Conservation (phyloP, 2,329 filamentous ascomycete species). For the Cadophora malorum region DNA sequence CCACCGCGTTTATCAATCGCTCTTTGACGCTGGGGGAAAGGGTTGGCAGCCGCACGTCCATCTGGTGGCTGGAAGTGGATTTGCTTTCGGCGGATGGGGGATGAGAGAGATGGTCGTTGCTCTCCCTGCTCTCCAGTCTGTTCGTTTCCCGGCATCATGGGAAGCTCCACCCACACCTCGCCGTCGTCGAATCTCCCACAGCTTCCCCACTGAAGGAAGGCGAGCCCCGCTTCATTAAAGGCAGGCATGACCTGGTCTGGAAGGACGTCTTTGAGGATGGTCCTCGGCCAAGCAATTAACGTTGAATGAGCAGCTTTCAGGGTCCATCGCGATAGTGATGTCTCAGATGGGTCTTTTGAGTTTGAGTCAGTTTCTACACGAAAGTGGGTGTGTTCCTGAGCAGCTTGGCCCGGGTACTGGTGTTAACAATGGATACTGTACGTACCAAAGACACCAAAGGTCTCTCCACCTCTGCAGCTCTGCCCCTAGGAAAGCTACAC, state of each 20-base stretch:
- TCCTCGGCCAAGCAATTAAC: background rate
- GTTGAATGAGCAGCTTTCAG: background rate
- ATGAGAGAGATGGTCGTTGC: constrained; percentile 1
- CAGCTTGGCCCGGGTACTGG: background rate
- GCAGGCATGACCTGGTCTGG: constrained; percentile 16
- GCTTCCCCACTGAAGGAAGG: constrained; percentile 17
- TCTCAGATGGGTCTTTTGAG: constrained; percentile 1
- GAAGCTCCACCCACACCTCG: constrained; percentile 16
- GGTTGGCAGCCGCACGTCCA: background rate
- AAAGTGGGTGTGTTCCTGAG: background rate
- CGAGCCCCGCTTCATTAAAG: background rate
- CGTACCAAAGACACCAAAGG: background rate
- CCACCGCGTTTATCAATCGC: constrained; percentile 7
- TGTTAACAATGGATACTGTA: background rate
- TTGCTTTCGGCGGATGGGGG: constrained; percentile 2
- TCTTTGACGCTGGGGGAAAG: background rate
- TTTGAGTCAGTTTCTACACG: constrained; percentile 4
- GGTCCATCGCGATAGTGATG: constrained; percentile 5
- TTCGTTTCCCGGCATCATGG: constrained; percentile 15
- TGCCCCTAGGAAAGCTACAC: background rate
- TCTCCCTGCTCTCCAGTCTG: constrained; percentile 5
- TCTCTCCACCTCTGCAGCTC: background rate
- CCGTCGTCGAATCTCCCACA: constrained; percentile 3
- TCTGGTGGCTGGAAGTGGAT: background rate
- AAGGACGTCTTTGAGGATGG: constrained; percentile 13